These are phyloP conservation scores for Penicillium turbatum DNA, from an alignment of 495 filamentous ascomycete species.

Conservation along the genomic window DNA sequence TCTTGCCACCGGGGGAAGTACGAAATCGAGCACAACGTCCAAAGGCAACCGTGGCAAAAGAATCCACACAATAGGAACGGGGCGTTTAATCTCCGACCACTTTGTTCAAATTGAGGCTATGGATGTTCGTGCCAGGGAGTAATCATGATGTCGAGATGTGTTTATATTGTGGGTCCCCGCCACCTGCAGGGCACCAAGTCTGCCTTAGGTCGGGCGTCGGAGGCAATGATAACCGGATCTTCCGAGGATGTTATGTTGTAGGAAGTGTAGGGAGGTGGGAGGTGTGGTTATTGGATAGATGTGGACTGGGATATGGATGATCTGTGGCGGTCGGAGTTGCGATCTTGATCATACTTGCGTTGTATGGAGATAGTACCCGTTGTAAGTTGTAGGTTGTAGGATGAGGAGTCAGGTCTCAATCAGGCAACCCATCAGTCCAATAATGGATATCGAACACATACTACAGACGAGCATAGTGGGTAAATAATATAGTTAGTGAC, in stretches of 20 bases:
- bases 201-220: slow-evolving; percentile 1
- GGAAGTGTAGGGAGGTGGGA: background rate
- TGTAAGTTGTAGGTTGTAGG: background rate
- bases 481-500: background rate
- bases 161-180: slow-evolving; percentile 10
- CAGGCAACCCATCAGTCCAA: too few relatives aligned
- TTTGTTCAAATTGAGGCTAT: background rate
- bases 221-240: background rate
- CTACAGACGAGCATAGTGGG: too few relatives aligned
- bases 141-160: slow-evolving; percentile 12
- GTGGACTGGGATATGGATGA: slow-evolving; percentile 6
- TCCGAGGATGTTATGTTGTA: background rate
- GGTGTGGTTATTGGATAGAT: too few relatives aligned
- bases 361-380: background rate
- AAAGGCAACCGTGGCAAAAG: background rate
- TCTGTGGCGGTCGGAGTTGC: slow-evolving; percentile 1
- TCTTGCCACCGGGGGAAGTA: too few relatives aligned
- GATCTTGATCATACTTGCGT: background rate
- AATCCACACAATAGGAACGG: background rate
- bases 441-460: too few relatives aligned
- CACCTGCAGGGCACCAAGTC: slow-evolving; percentile 8
- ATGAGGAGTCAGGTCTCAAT: too few relatives aligned
- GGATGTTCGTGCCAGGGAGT: background rate
- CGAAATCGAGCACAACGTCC: too few relatives aligned
- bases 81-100: slow-evolving; percentile 3